These are phyloP conservation scores for Camellia oleifera DNA, from an alignment of 179 eudicot species.

Conservation along the genomic window DNA sequence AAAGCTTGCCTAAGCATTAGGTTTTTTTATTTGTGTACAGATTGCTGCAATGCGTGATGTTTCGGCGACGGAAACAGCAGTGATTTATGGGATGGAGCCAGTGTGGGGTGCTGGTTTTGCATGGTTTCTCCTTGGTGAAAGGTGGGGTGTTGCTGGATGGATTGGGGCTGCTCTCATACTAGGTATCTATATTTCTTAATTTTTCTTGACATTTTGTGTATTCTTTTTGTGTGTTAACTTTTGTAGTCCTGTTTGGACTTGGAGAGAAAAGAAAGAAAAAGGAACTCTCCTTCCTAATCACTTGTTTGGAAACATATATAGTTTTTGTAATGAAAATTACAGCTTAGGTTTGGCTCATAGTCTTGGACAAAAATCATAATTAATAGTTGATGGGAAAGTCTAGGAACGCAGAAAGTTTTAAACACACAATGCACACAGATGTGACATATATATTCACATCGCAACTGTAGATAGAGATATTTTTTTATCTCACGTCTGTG, in stretches of 20 bases:
- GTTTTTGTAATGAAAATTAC: too few species aligned
- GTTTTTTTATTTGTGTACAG: constrained; percentile 23
- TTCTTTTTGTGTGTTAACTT: not conserved
- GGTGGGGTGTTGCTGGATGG: constrained; percentile 64
- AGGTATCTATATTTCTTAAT: constrained; percentile 25
- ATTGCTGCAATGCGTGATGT: constrained; percentile 60
- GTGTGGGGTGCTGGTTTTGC: constrained; percentile 74
- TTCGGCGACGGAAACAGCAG: constrained; percentile 58
- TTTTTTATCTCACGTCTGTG: too few species aligned
- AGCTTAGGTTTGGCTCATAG: too few species aligned
- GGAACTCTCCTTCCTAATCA: too few species aligned
- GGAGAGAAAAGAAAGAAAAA: not conserved
- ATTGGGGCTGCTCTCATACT: constrained; percentile 55
- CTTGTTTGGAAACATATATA: too few species aligned
- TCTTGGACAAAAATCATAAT: too few species aligned
- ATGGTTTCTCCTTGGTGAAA: constrained; percentile 65
- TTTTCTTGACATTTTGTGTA: not conserved
- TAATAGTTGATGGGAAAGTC: too few species aligned
- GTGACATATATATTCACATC: too few species aligned
- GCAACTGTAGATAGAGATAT: too few species aligned
- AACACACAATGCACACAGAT: too few species aligned
- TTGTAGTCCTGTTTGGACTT: not conserved
- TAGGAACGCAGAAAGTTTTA: too few species aligned
- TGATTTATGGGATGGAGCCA: constrained; percentile 57
- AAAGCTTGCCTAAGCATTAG: not conserved